Evolutionary conservation across 345 rosid species (phyloP).

Genomic region (Euphorbia pulcherrima): DNA sequence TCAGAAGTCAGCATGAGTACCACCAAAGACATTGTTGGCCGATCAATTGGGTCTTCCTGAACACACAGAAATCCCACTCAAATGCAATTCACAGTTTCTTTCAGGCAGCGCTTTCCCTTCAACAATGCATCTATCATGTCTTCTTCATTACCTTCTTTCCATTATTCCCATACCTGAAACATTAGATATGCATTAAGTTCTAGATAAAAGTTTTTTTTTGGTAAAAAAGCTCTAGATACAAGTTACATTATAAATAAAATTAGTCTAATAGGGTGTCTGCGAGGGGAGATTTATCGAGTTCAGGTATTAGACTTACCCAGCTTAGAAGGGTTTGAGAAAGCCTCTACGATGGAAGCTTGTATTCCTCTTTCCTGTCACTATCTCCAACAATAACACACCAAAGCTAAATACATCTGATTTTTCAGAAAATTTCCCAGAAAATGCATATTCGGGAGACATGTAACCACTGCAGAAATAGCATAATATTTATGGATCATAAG

Average conservation of each 20-base stretch:
- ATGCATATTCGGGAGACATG: slow-evolving; percentile 20
- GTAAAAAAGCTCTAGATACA: no score
- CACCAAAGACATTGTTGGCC: slow-evolving; percentile 16
- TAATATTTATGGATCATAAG: neutral
- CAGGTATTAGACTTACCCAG: slow-evolving; percentile 6
- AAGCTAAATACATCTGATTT: slow-evolving; percentile 19
- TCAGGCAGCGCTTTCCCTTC: neutral
- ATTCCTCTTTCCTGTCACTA: slow-evolving; percentile 9
- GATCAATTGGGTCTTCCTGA: slow-evolving; percentile 9
- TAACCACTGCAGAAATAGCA: slow-evolving; percentile 10
- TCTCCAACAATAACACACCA: slow-evolving; percentile 13
- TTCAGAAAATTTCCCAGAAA: slow-evolving; percentile 10
- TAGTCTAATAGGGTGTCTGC: no score
- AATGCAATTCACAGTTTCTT: slow-evolving; percentile 11
- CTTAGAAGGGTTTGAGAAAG: slow-evolving; percentile 3
- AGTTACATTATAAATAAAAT: neutral
- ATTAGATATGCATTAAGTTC: neutral
- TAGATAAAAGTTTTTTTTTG: no score
- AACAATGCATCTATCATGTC: slow-evolving; percentile 8
- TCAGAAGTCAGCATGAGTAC: slow-evolving; percentile 5
- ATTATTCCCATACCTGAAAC: slow-evolving; percentile 5
- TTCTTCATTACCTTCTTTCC: slow-evolving; percentile 8
- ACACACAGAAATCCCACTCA: slow-evolving; percentile 11
- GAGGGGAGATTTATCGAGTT: no score
- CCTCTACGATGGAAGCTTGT: slow-evolving; percentile 9